Percentiles rank a stretch among this genome's conserved stretches.
Evolutionary conservation across 805 yeast species (phyloP).

Genomic region (Ogataea paradorogensis): DNA sequence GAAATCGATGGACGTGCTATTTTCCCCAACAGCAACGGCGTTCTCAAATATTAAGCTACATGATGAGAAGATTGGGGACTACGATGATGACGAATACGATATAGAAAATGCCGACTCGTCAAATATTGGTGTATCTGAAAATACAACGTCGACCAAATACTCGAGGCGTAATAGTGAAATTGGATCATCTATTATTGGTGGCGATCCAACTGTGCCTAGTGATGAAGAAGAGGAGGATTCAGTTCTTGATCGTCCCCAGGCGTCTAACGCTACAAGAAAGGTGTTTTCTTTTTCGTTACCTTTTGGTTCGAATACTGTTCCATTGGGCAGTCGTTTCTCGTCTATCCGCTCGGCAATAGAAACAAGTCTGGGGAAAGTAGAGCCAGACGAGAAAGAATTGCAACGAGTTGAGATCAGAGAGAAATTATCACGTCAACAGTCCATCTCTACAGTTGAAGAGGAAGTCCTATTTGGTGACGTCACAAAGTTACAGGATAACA

Average conservation of each 20-base stretch:
- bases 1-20: constrained; percentile 7
- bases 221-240: constrained; percentile 8
- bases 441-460: constrained; percentile 63
- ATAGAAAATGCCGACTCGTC: background rate
- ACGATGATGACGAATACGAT: constrained; percentile 21
- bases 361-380: constrained; percentile 5
- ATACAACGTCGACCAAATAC: background rate
- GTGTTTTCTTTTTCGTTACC: constrained; percentile 60
- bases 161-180: constrained; percentile 17
- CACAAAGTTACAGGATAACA: constrained; percentile 61
- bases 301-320: constrained; percentile 42
- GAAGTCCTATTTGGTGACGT: constrained; percentile 50
- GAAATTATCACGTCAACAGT: constrained; percentile 50
- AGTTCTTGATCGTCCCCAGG: constrained; percentile 23
- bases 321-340: constrained; percentile 14
- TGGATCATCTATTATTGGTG: constrained; percentile 52
- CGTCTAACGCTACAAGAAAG: constrained; percentile 26
- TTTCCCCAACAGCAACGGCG: constrained; percentile 1
- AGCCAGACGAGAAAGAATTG: constrained; percentile 25
- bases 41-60: constrained; percentile 3
- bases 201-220: constrained; percentile 32
- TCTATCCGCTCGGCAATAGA: constrained; percentile 13
- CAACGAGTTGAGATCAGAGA: constrained; percentile 36
- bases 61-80: constrained; percentile 27
- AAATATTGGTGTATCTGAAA: background rate